These are phyloP conservation scores for Arctostaphylos glauca DNA, from an alignment of 148 eudicot genomes.

Conservation along the genomic window DNA sequence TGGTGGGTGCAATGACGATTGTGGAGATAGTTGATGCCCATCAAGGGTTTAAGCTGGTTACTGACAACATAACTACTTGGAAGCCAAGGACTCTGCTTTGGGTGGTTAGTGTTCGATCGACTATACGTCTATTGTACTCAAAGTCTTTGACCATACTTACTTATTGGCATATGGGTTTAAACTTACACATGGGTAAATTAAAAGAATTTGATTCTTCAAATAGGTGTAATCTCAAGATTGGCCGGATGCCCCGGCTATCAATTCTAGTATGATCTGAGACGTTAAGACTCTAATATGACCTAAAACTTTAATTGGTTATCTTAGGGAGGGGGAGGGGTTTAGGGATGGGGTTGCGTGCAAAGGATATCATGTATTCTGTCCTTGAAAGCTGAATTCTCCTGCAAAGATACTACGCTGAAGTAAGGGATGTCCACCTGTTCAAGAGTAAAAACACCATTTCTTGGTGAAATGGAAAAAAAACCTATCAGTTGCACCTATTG, in stretches of 20 bases:
- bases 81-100: constrained; percentile 87
- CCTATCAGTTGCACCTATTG: neutral
- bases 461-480: neutral
- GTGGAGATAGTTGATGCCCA: constrained; percentile 99
- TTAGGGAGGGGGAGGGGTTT: too few relatives aligned
- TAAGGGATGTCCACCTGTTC: neutral
- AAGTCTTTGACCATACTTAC: neutral
- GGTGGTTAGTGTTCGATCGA: constrained; percentile 70
- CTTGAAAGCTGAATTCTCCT: neutral
- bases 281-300: neutral
- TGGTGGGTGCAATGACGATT: constrained; percentile 99
- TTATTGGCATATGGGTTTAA: neutral
- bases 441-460: neutral
- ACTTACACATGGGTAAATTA: neutral
- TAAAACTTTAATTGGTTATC: neutral
- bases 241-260: too few relatives aligned
- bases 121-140: neutral
- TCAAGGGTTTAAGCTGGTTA: constrained; percentile 92
- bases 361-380: neutral
- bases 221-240: too few relatives aligned
- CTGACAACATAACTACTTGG: constrained; percentile 94
- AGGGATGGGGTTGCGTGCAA: neutral
- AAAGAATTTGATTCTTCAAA: neutral
- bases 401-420: neutral
- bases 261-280: neutral